phyloP scores from a whole-genome alignment of 305 asterid species.

The Striga hermonthica region DNA sequence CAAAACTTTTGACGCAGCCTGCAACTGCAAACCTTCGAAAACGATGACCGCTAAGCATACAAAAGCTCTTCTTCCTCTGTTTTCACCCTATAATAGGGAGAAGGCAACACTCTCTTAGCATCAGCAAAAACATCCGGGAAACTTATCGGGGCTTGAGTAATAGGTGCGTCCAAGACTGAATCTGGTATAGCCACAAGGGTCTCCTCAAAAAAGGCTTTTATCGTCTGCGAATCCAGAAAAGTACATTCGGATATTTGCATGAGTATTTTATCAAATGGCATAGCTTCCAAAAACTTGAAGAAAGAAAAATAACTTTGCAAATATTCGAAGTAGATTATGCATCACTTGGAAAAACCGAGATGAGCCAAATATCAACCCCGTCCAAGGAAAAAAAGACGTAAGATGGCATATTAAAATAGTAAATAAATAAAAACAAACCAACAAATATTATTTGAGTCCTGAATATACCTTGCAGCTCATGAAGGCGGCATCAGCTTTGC shows the following conservation, averaged over 20 bases:
- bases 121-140: constrained; percentile 48
- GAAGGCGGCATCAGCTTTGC: constrained; percentile 83
- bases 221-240: constrained; percentile 47
- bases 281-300: neutral
- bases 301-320: neutral
- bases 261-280: neutral
- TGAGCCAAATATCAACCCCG: neutral
- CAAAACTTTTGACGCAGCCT: constrained; percentile 21
- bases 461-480: constrained; percentile 45
- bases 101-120: constrained; percentile 63
- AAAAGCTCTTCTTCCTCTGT: constrained; percentile 72
- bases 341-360: neutral
- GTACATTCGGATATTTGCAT: neutral
- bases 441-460: neutral
- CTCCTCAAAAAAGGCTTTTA: constrained; percentile 70
- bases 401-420: neutral
- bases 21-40: constrained; percentile 5
- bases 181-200: constrained; percentile 66
- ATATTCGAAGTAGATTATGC: neutral
- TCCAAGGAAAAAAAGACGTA: neutral
- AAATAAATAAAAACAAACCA: neutral
- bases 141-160: constrained; percentile 41
- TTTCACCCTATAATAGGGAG: constrained; percentile 45
- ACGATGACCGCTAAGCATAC: constrained; percentile 41
- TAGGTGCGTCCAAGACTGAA: constrained; percentile 66